Evolutionary conservation across 768 basidiomycete species (phyloP).

Genomic region (Xerocomellus intermedius): DNA sequence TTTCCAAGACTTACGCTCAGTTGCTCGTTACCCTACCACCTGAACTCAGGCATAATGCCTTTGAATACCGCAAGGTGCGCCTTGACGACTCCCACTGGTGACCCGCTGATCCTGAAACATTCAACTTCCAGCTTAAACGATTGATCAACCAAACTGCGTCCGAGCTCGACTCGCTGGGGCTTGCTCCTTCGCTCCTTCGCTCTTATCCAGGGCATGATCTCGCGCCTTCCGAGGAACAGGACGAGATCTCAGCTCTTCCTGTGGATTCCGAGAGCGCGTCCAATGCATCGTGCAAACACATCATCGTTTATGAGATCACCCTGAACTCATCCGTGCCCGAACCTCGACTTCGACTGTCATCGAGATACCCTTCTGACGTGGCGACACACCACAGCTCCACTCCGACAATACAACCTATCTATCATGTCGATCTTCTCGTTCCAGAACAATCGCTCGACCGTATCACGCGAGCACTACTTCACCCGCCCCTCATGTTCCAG

Average conservation of each 20-base stretch:
- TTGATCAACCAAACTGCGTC: slow-evolving; percentile 78
- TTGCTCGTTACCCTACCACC: slow-evolving; percentile 66
- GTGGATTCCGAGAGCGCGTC: not conserved
- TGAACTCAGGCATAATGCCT: slow-evolving; percentile 73
- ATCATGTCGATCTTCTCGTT: slow-evolving; percentile 12
- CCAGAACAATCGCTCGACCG: slow-evolving; percentile 7
- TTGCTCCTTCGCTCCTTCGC: slow-evolving; percentile 49
- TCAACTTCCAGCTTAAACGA: slow-evolving; percentile 72
- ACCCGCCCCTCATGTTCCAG: not conserved
- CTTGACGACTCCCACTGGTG: not conserved
- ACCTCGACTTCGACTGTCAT: slow-evolving; percentile 56
- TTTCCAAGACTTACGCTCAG: slow-evolving; percentile 66
- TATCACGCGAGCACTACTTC: slow-evolving; percentile 8
- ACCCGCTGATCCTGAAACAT: not conserved
- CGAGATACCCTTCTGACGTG: slow-evolving; percentile 23
- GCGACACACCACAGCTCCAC: not conserved
- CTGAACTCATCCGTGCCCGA: slow-evolving; percentile 47
- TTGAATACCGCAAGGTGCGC: slow-evolving; percentile 77
- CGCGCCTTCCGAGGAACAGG: not conserved
- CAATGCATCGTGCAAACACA: slow-evolving; percentile 9
- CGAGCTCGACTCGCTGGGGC: slow-evolving; percentile 73
- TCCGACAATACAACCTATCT: slow-evolving; percentile 1
- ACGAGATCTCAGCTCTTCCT: not conserved
- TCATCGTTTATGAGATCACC: slow-evolving; percentile 57
- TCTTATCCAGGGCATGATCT: slow-evolving; percentile 24